These are phyloP conservation scores for Candida tropicalis DNA, from an alignment of 1,139 yeast genomes.

Conservation along the genomic window DNA sequence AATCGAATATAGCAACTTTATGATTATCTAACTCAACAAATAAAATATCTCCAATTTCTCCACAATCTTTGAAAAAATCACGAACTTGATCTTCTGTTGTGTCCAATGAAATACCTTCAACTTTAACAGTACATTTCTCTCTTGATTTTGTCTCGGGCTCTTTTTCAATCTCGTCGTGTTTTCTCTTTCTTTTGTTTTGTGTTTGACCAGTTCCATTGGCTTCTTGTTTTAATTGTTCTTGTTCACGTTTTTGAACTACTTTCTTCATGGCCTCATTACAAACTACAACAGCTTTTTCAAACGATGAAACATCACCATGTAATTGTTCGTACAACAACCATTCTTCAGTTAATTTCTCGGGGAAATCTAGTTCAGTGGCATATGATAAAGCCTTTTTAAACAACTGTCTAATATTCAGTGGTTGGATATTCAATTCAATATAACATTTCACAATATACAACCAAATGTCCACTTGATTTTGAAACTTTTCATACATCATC, in stretches of 20 bases:
- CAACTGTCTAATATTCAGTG: constrained; percentile 23
- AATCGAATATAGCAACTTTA: constrained; percentile 55
- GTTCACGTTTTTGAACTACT: not conserved
- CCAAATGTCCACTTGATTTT: constrained; percentile 51
- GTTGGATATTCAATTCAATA: constrained; percentile 33
- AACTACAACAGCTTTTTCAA: constrained; percentile 23
- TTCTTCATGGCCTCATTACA: constrained; percentile 10
- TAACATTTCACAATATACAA: constrained; percentile 29
- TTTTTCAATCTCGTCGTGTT: constrained; percentile 8
- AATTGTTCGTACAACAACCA: constrained; percentile 43
- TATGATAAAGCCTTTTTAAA: constrained; percentile 35
- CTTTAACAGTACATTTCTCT: constrained; percentile 56
- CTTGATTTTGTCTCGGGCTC: constrained; percentile 45
- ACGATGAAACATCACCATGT: constrained; percentile 30
- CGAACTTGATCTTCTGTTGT: constrained; percentile 36
- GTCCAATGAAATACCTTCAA: constrained; percentile 38
- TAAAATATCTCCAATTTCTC: constrained; percentile 40
- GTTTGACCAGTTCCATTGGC: not conserved
- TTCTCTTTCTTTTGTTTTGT: constrained; percentile 8
- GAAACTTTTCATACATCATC: constrained; percentile 29
- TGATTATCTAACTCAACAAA: constrained; percentile 24
- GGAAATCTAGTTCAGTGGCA: constrained; percentile 45
- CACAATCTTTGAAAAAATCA: constrained; percentile 63
- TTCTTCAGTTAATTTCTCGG: constrained; percentile 52
- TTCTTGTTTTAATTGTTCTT: not conserved